phyloP scores from a whole-genome alignment of 2,329 filamentous ascomycete genomes.

The Talaromyces sp. region DNA sequence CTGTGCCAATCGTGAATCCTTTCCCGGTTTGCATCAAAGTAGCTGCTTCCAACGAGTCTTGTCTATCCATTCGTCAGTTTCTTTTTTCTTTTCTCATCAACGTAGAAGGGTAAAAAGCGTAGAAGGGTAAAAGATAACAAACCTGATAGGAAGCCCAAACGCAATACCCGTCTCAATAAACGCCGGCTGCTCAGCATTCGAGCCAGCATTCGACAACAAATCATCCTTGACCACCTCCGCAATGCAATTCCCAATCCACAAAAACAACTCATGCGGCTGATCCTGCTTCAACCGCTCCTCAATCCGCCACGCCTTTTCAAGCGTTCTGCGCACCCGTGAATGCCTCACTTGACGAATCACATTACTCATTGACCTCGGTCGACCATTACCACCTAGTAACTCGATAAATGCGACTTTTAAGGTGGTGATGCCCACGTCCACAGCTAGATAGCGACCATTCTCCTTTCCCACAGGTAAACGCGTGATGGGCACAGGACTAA shows the following conservation, averaged over 20 bases:
- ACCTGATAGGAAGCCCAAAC: constrained; percentile 14
- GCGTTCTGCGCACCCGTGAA: constrained; percentile 9
- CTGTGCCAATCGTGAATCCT: constrained; percentile 14
- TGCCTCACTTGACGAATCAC: constrained; percentile 12
- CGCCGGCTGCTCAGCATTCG: constrained; percentile 5
- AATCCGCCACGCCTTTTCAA: constrained; percentile 15
- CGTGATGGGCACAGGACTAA: constrained; percentile 13
- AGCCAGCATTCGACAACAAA: constrained; percentile 9
- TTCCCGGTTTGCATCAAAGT: constrained; percentile 16
- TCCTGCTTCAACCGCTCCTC: constrained; percentile 14
- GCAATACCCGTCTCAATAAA: constrained; percentile 16
- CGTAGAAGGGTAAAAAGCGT: too few relatives aligned
- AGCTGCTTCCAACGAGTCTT: constrained; percentile 14
- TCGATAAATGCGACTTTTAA: constrained; percentile 16
- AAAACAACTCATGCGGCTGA: constrained; percentile 14
- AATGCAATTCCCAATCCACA: constrained; percentile 16
- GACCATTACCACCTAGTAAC: not conserved
- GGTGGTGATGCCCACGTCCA: constrained; percentile 14
- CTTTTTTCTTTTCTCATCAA: not conserved
- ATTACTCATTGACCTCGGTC: constrained; percentile 10
- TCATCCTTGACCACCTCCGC: constrained; percentile 16
- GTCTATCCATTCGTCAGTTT: constrained; percentile 5
- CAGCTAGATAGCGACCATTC: constrained; percentile 11
- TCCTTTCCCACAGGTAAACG: constrained; percentile 12
- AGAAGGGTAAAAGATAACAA: too few relatives aligned